Evolutionary conservation across 768 basidiomycete species (phyloP), one percentile per base, ranked within the genome.

Genomic region (Leccinellum luteum): DNA sequence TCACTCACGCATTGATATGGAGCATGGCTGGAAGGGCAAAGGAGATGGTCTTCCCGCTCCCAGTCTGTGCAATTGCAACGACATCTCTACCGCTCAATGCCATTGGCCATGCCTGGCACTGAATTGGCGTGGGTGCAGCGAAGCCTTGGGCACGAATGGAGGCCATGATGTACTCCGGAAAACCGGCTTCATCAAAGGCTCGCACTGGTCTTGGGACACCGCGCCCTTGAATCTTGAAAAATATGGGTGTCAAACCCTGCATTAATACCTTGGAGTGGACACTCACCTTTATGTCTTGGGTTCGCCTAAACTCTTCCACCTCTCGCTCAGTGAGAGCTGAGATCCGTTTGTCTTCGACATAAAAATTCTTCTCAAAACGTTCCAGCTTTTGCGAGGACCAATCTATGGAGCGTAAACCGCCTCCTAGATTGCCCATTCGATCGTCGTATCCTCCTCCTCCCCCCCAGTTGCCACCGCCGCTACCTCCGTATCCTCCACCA

Each of bases 61-160:
- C 97, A 9, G 97, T 99, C 74, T 98, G 95, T 35, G 97, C 95
- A 65, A 99, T 93, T 55, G 96, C 97, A 47, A 96, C 90, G 38
- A 98, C 82, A 74, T 99, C 96, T 59, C 93, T 83, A 54, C 96
- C 96, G 50, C 83, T 92, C 28, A 98, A 79, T 3, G 97, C 96
- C 94, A 98, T 98, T 0, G 97, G 97, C 97, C 97, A 99, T 17
- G 95, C 90, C 73, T 99, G 97, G 69, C 96, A 97, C 70, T 99
- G 97, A 68, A 99, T 98, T 50, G 97, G 88, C 7, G 96, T 94
- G 0, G 97, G 97, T 1, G 81, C 71, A 28, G 85, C 74, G 77
- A 99, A 99, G 31, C 97, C 97, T 76, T 97, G 94, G 10, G 92
- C 91, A 58, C 84, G 88, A 73, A 99, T 95, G 51, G 96, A 92